Evolutionary conservation across 805 yeast species (phyloP), one percentile per base, ranked within the genome.

Genomic region (Saccharomycopsis fodiens): DNA sequence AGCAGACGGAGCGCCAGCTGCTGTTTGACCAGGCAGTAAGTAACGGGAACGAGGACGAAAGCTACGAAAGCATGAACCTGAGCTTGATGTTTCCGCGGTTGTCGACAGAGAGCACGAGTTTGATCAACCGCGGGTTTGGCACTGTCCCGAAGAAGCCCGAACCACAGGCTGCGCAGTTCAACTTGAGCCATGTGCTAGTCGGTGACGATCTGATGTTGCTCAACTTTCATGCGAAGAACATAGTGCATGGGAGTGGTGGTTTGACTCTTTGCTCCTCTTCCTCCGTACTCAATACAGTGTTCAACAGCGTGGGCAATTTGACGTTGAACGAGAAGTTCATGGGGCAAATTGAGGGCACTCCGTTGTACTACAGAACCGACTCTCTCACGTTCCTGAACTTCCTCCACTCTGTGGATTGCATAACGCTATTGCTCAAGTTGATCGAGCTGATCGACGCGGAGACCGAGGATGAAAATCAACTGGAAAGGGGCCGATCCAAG

Each of bases 331-430:
- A 20, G 15, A 36, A 38, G n/a, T 44, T 45, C 35, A 30, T 30
- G n/a, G 53, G 53, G 2, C 20, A 15, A 17, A 39, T 43, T 5
- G 23, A 12, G 31, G 38, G 43, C 12, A 22, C 10, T 6, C 44
- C 42, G 5, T 22, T 44, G 3, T 30, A 44, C 41, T 40, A 44
- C 27, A 47, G 43, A 7, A 34, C 52, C 20, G 31, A 34, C 8
- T 29, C 47, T 8, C 54, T 13, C 15, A 41, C 32, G 23, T 44
- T 7, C 8, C 19, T 3, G 13, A 47, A 4, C 31, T 51, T 53
- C 2, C 55, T 59, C 39, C 57, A 60, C 41, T 50, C 64, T 1
- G 48, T 77, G 15, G 82, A 85, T 2, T 82, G 85, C 0, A 55
- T 74, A 1, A 68, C 75, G 1, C 45, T 75, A 0, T 51, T 74